Conservation (phyloP, 345 rosid species). For the Pugionium cornutum region DNA sequence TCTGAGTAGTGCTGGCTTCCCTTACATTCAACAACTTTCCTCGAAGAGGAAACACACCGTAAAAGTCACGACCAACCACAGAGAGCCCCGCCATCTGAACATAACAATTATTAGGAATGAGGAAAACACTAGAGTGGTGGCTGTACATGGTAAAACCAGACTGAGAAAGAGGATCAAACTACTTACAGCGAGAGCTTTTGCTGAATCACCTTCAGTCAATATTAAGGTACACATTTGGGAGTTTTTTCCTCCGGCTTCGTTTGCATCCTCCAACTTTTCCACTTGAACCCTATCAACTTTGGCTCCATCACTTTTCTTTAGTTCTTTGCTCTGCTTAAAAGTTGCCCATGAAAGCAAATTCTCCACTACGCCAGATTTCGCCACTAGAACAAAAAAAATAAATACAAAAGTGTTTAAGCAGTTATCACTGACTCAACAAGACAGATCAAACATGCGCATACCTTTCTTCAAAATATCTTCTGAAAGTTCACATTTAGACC, state of each 20-base stretch:
- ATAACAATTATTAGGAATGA: slow-evolving; percentile 20
- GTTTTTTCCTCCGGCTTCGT: slow-evolving; percentile 81
- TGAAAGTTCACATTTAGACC: slow-evolving; percentile 85
- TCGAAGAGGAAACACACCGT: slow-evolving; percentile 90
- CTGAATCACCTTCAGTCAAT: slow-evolving; percentile 99
- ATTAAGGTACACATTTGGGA: slow-evolving; percentile 82
- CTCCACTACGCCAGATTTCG: slow-evolving; percentile 79
- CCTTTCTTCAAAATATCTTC: slow-evolving; percentile 89
- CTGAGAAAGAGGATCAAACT: neutral
- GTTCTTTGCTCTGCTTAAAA: slow-evolving; percentile 82
- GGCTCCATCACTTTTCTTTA: slow-evolving; percentile 88
- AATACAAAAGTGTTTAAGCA: neutral
- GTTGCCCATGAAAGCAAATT: slow-evolving; percentile 86
- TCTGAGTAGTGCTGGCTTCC: slow-evolving; percentile 84
- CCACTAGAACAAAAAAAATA: slow-evolving; percentile 50
- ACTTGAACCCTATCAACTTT: slow-evolving; percentile 63
- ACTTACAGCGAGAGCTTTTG: slow-evolving; percentile 93
- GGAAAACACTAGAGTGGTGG: neutral
- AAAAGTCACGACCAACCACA: slow-evolving; percentile 60
- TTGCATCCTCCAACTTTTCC: slow-evolving; percentile 89
- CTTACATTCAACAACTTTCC: slow-evolving; percentile 94
- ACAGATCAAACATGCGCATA: slow-evolving; percentile 33
- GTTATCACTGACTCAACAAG: slow-evolving; percentile 5
- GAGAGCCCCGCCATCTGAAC: slow-evolving; percentile 77
- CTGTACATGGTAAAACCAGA: neutral